Evolutionary conservation across 2,329 filamentous ascomycete genomes (phyloP).

Genomic region (Aspergillus sclerotialis): DNA sequence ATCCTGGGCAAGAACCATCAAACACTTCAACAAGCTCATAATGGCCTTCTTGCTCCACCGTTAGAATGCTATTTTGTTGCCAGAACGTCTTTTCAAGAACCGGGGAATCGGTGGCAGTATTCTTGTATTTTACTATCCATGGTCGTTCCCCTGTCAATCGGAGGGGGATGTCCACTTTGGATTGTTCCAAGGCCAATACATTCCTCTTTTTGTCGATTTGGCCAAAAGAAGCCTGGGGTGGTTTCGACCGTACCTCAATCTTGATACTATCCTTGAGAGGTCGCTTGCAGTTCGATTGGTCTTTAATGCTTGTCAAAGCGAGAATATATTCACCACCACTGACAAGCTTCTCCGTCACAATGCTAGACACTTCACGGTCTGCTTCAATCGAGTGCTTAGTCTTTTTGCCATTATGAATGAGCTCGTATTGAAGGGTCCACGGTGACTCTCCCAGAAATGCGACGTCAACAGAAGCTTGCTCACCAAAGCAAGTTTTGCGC

Average conservation of each 20-base stretch:
- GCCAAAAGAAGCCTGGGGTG: conserved; percentile 80
- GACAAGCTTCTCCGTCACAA: conserved; percentile 66
- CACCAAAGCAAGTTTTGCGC: conserved; percentile 70
- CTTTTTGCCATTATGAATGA: conserved; percentile 82
- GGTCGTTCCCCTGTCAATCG: conserved; percentile 79
- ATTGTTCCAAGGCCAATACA: conserved; percentile 69
- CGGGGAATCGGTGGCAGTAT: conserved; percentile 49
- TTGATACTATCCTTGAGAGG: conserved; percentile 77
- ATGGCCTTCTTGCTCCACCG: conserved; percentile 59
- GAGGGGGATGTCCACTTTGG: conserved; percentile 67
- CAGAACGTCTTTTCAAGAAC: conserved; percentile 43
- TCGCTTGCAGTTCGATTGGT: conserved; percentile 78
- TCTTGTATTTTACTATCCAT: conserved; percentile 73
- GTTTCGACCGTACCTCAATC: conserved; percentile 80
- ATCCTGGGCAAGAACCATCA: conserved; percentile 76
- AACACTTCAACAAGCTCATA: conserved; percentile 74
- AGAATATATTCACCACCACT: conserved; percentile 88
- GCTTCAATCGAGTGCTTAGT: conserved; percentile 63
- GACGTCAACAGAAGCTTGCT: conserved; percentile 68
- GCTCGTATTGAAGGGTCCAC: conserved; percentile 85
- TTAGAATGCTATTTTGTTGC: conserved; percentile 62
- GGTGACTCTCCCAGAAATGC: conserved; percentile 74
- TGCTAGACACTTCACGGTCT: conserved; percentile 55
- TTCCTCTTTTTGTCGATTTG: conserved; percentile 71
- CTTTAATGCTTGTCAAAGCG: conserved; percentile 76